phyloP scores from a whole-genome alignment of 2,329 filamentous ascomycete genomes.

The Fusarium chuoi region DNA sequence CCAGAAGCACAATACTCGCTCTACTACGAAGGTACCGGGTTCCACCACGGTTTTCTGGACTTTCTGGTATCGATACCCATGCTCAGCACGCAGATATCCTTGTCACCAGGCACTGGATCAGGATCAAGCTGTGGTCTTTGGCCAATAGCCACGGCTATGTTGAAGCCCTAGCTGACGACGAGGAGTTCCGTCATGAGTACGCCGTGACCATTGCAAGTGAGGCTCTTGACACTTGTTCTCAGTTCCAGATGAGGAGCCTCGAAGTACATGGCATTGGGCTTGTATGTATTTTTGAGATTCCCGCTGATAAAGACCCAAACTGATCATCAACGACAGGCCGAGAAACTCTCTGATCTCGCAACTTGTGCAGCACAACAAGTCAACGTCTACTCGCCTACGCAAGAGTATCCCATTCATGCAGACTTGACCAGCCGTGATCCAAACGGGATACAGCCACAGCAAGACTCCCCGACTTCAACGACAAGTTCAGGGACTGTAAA shows the following conservation, averaged over 20 bases:
- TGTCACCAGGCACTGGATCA: not conserved
- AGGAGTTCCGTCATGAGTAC: not conserved
- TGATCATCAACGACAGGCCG: not conserved
- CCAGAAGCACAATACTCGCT: not conserved
- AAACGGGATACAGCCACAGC: not conserved
- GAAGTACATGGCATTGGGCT: not conserved
- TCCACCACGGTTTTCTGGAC: not conserved
- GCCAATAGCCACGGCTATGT: not conserved
- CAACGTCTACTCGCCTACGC: not conserved
- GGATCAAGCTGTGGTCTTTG: not conserved
- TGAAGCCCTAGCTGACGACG: not conserved
- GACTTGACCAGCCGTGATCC: accelerated
- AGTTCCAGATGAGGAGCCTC: not conserved
- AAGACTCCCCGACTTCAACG: not conserved
- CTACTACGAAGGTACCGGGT: not conserved
- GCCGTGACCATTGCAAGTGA: not conserved
- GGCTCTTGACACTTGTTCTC: not conserved
- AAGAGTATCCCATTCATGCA: too few species aligned
- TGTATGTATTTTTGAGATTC: accelerated
- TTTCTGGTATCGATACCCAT: not conserved
- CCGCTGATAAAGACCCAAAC: accelerated
- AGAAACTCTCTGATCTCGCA: not conserved
- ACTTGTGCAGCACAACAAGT: not conserved
- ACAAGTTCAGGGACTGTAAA: too few species aligned
- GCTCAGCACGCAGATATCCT: not conserved